These are phyloP conservation scores for Aspergillus intermedius DNA, from an alignment of 2,329 filamentous ascomycete genomes.

Conservation along the genomic window DNA sequence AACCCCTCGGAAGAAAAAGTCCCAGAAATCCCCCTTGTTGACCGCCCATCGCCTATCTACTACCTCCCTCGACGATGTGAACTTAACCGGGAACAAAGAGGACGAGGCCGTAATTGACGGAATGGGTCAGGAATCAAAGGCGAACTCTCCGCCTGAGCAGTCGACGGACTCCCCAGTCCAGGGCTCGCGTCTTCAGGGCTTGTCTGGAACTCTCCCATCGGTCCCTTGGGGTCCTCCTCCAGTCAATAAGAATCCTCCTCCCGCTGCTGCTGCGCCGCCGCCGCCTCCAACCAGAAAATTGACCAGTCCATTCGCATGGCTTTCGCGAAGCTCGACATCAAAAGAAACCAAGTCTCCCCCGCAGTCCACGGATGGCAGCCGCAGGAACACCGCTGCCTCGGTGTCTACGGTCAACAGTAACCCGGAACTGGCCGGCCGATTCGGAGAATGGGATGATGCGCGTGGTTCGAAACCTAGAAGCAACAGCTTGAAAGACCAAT, in stretches of 20 bases:
- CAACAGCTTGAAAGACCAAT: conserved; percentile 68
- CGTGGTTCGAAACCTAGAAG: conserved; percentile 45
- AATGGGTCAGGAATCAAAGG: conserved; percentile 9
- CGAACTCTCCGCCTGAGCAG: conserved; percentile 19
- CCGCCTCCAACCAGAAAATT: conserved; percentile 58
- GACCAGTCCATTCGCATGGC: conserved; percentile 80
- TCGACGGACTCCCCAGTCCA: conserved; percentile 25
- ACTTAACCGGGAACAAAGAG: conserved; percentile 56
- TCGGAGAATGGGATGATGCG: conserved; percentile 59
- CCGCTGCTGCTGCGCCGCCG: conserved; percentile 34
- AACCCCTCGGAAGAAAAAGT: conserved; percentile 28
- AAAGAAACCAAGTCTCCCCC: conserved; percentile 54
- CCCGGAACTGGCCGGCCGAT: conserved; percentile 66
- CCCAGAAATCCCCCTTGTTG: conserved; percentile 47
- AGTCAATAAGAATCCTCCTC: conserved; percentile 29
- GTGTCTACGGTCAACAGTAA: conserved; percentile 73
- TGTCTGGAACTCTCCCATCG: conserved; percentile 65
- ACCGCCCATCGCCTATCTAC: conserved; percentile 51
- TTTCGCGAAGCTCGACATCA: conserved; percentile 60
- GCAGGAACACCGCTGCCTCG: conserved; percentile 74
- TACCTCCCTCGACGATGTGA: conserved; percentile 59
- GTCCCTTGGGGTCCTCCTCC: conserved; percentile 64
- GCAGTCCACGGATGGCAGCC: conserved; percentile 26
- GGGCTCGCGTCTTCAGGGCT: conserved; percentile 44
- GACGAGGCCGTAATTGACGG: conserved; percentile 23